A percentile compares a stretch with the other conserved stretches of the same genome.
phyloP scores from a whole-genome alignment of 2,329 filamentous ascomycete genomes.

The Alternaria panax region DNA sequence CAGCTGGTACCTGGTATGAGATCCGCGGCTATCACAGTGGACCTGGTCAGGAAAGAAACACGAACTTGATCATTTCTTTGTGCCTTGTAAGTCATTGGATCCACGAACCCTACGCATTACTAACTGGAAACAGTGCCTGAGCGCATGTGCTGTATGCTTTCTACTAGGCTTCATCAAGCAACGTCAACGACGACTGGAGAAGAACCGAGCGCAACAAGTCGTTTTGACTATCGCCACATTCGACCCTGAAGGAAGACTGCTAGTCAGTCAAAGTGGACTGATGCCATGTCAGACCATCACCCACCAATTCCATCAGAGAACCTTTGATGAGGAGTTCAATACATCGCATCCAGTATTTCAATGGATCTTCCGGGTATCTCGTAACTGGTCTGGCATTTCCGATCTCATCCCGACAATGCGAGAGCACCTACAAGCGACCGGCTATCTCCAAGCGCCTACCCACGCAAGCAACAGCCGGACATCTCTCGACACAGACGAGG shows the following conservation, averaged over 20 bases:
- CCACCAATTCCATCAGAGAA: constrained; percentile 59
- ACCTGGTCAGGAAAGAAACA: constrained; percentile 58
- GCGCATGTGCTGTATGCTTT: constrained; percentile 50
- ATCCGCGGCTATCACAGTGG: constrained; percentile 57
- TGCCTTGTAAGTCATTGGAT: constrained; percentile 63
- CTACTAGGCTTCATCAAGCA: constrained; percentile 47
- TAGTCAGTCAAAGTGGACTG: constrained; percentile 74
- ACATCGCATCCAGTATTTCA: constrained; percentile 81
- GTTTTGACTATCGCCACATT: constrained; percentile 69
- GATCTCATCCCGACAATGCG: constrained; percentile 76
- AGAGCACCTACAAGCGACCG: constrained; percentile 68
- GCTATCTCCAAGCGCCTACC: constrained; percentile 32
- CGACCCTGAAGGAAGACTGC: constrained; percentile 68
- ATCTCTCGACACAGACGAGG: constrained; percentile 55
- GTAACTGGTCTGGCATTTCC: constrained; percentile 75
- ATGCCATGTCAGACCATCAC: constrained; percentile 80
- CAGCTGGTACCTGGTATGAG: constrained; percentile 73
- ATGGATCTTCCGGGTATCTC: constrained; percentile 84
- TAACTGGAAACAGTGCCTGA: constrained; percentile 52
- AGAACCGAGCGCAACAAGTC: constrained; percentile 60
- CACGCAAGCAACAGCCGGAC: constrained; percentile 26
- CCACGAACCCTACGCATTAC: constrained; percentile 71
- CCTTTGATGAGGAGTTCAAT: constrained; percentile 76
- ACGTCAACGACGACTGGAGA: constrained; percentile 50
- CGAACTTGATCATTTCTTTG: constrained; percentile 76